Base-by-base conservation (phyloP, 2,329 filamentous ascomycete genomes). In the Aureobasidium namibiae region DNA sequence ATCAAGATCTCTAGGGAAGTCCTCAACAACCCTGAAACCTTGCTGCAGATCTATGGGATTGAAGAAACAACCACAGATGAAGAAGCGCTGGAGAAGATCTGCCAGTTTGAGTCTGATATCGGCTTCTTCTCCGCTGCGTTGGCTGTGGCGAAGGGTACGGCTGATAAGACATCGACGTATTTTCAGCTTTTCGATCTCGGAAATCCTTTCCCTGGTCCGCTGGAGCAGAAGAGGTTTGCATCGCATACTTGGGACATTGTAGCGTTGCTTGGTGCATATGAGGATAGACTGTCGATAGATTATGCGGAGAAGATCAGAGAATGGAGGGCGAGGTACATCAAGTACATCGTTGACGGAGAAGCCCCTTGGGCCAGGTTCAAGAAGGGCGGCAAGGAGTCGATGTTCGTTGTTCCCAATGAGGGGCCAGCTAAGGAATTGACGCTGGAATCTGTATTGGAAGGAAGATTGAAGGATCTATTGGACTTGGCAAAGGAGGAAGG, bases 1-100 rank as follows among this genome's bases (percentile, higher is more conserved):
- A 78, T 79, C 0, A 78, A 78, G 3, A 78, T 79, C 46, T 70
- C 82, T 1, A 74, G 77, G 49, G 80, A 82, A 46, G 80, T 82
- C 0, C 73, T 75, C 61, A 72, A 77, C 57, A 74, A 80, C 0
- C 67, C 82, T 16, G 9, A 56, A 18, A 44, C 33, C 14, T 38
- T 64, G 5, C 38, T 63, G 2, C 46, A 58, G 16, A 46, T 64
- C 16, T 64, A 63, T 48, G 31, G 33, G 3, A 59, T 64, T 39
- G 4, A 23, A 9, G 24, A 52, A 4, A 18, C 21, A 2, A 62
- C 62, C 26, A 2, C n/a, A 7, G 61, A 64, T n/a, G 21, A 39
- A 8, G 39, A 36, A 2, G 63, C 63, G 0, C 44, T 64, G 0
- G 49, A 53, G n/a, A 63, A 59, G 16, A 62, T 64, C 46, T 64